Evolutionary conservation across 1,139 yeast genomes (phyloP).

Genomic region (Taphrina pruni): DNA sequence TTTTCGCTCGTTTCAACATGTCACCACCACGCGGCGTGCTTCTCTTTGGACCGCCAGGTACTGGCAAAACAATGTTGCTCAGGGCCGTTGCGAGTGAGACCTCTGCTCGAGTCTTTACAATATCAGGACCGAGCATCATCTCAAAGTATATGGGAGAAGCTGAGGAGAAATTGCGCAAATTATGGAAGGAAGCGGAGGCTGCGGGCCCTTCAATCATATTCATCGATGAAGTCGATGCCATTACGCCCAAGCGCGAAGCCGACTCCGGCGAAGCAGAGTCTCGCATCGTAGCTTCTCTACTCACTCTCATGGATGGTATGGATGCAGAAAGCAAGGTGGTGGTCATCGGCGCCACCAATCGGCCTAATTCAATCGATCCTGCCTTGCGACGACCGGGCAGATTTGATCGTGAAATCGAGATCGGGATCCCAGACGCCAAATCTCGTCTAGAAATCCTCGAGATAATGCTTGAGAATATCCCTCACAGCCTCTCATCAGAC

Average conservation of each 20-base stretch:
- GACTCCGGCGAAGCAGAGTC: constrained; percentile 89
- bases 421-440: constrained; percentile 95
- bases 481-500: constrained; percentile 61
- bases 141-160: constrained; percentile 94
- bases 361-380: constrained; percentile 81
- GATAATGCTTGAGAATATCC: constrained; percentile 70
- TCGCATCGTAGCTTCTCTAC: constrained; percentile 83
- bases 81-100: constrained; percentile 76
- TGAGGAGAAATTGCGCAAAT: constrained; percentile 78
- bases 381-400: constrained; percentile 92
- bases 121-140: constrained; percentile 89
- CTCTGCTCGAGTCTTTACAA: constrained; percentile 77
- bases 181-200: constrained; percentile 79
- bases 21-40: constrained; percentile 89
- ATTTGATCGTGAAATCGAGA: constrained; percentile 93
- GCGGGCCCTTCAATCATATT: constrained; percentile 86
- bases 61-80: constrained; percentile 91
- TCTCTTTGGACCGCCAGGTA: constrained; percentile 96
- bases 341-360: constrained; percentile 79
- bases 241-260: constrained; percentile 83
- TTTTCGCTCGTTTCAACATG: constrained; percentile 84
- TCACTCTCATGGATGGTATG: constrained; percentile 90
- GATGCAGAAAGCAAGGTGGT: constrained; percentile 65
- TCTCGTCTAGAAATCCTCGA: constrained; percentile 85
- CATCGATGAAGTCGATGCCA: constrained; percentile 90